Evolutionary conservation across 306 rosid species (phyloP).

Genomic region (Argentina anserina): DNA sequence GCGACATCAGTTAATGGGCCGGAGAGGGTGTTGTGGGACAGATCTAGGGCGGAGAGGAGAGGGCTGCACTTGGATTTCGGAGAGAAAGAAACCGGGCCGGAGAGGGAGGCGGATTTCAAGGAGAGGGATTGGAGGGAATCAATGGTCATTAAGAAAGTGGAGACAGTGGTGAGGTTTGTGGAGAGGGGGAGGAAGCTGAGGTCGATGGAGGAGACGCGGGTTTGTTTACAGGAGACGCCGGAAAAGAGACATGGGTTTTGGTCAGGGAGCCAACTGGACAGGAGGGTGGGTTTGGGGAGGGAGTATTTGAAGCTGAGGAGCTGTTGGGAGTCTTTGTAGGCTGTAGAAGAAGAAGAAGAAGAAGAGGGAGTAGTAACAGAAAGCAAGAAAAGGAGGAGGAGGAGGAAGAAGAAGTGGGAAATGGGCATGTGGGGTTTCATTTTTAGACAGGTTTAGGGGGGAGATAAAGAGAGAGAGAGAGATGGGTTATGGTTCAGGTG

Average conservation of each 20-base stretch:
- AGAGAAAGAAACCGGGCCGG: constrained; percentile 45
- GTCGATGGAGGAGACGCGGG: constrained; percentile 57
- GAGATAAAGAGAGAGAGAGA: not conserved
- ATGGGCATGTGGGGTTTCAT: constrained; percentile 31
- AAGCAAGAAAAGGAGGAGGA: constrained; percentile 17
- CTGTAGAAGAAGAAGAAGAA: constrained; percentile 4
- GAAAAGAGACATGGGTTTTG: constrained; percentile 53
- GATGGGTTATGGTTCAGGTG: constrained; percentile 17
- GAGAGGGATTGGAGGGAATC: constrained; percentile 51
- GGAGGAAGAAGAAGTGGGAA: constrained; percentile 1
- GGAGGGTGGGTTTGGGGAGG: constrained; percentile 45
- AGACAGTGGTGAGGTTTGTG: constrained; percentile 51
- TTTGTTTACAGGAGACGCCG: constrained; percentile 56
- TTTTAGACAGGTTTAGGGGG: not conserved
- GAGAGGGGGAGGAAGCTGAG: constrained; percentile 37
- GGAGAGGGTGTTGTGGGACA: constrained; percentile 55
- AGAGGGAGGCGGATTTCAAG: constrained; percentile 45
- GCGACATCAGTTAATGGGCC: constrained; percentile 43
- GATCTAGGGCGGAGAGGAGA: constrained; percentile 61
- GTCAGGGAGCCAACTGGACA: constrained; percentile 57
- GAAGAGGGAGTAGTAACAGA: constrained; percentile 22
- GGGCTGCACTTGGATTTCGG: constrained; percentile 43
- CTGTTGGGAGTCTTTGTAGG: constrained; percentile 29
- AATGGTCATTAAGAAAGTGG: constrained; percentile 43
- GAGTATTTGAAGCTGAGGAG: constrained; percentile 66